Conservation (phyloP, 2,329 filamentous ascomycete genomes). For the Cordyceps cateniannulata region DNA sequence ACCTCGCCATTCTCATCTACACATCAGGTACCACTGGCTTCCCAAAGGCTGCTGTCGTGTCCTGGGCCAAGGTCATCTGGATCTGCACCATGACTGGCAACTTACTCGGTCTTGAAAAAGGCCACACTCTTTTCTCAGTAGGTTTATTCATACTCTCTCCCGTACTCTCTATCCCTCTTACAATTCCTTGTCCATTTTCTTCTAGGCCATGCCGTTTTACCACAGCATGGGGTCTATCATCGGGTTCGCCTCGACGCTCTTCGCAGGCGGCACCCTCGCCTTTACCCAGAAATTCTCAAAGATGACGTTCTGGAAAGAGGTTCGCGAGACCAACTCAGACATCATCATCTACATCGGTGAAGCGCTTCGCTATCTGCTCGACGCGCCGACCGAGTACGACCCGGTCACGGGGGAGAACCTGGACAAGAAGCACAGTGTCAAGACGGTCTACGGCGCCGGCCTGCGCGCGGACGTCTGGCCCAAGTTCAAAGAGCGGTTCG, state of each 20-base stretch:
- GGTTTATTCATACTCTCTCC: background rate
- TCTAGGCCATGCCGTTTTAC: slow-evolving; percentile 78
- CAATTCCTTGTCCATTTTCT: background rate
- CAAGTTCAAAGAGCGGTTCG: slow-evolving; percentile 73
- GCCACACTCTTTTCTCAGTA: slow-evolving; percentile 34
- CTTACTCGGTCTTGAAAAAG: slow-evolving; percentile 49
- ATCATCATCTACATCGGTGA: slow-evolving; percentile 84
- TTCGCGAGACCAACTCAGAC: slow-evolving; percentile 62
- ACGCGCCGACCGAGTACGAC: slow-evolving; percentile 56
- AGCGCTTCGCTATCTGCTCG: slow-evolving; percentile 73
- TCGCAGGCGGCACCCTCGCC: slow-evolving; percentile 58
- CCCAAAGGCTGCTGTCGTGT: slow-evolving; percentile 65
- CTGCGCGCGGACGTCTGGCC: slow-evolving; percentile 82
- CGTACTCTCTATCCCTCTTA: background rate
- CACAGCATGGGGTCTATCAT: slow-evolving; percentile 72
- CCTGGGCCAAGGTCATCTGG: slow-evolving; percentile 51
- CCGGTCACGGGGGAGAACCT: slow-evolving; percentile 59
- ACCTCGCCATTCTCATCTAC: slow-evolving; percentile 63
- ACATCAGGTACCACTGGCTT: slow-evolving; percentile 73
- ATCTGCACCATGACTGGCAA: slow-evolving; percentile 37
- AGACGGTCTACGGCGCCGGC: slow-evolving; percentile 75
- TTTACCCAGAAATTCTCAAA: slow-evolving; percentile 75
- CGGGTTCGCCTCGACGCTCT: slow-evolving; percentile 57
- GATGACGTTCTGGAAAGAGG: slow-evolving; percentile 69
- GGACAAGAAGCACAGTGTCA: slow-evolving; percentile 66